Base-by-base conservation (phyloP, 129 eudicot genomes). In the Heracleum sosnowskyi region DNA sequence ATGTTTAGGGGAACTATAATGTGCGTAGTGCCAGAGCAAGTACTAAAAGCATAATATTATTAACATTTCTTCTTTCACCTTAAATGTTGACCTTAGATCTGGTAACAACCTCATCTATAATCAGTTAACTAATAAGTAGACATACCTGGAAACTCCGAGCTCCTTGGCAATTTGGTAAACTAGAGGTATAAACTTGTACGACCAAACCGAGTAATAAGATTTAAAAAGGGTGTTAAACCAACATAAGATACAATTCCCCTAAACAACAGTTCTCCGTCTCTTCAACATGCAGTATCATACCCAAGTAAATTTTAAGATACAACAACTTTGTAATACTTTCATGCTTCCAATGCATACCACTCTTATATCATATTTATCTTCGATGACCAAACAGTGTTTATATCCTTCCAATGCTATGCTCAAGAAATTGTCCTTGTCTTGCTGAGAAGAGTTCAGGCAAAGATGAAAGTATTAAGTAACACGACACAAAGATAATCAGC, bases 121-220 rank as follows among this genome's bases (percentile, higher is more conserved):
- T n/a, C n/a, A n/a, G n/a, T n/a, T n/a, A n/a, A n/a, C n/a, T n/a
- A n/a, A n/a, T 57, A 31, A 2, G 31, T 12, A 79, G 37, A 75
- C 5, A 34, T 63, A 94, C 98, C 98, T 94, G 98, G 82, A 94
- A 94, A 84, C 84, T 88, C 63, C 82, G 78, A 84, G 93, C 91
- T 71, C 93, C 97, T 55, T 83, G 90, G 47, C 98, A 85, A 95
- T 95, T 85, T 95, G 98, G 86, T 95, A 95, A 40, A 95, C 98
- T 70, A 95, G 87, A 45, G 91, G 96, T 81, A 95, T 85, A 81
- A 95, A 95, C 87, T 95, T 95, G 91, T 88, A 87, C 80, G 98
- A 95, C 79, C 88, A 96, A 74, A 91, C 98, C 98, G 91, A 90
- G 31, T 44, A 28, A 17, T 44, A 24, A 36, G 11, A 40, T 72